Conservation (phyloP, 2,329 filamentous ascomycete species). For the Aspergillus fumigatiaffinis region DNA sequence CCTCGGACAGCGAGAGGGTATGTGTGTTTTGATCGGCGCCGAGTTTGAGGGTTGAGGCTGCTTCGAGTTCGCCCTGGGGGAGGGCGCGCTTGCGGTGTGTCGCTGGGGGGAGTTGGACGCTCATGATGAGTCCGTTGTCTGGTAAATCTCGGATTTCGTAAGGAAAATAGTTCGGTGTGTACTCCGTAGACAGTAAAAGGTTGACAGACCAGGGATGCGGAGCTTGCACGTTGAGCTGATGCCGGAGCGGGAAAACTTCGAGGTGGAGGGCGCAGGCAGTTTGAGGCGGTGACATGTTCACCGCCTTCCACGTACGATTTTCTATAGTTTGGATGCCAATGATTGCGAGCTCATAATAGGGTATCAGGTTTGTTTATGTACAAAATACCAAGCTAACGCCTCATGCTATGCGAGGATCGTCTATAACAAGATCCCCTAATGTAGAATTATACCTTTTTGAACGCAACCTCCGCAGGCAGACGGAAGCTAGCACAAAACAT, state of each 20-base stretch:
- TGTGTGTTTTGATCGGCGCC: constrained; percentile 93
- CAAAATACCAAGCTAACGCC: constrained; percentile 13
- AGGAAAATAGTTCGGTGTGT: neutral
- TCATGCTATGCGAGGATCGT: constrained; percentile 9
- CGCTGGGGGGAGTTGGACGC: constrained; percentile 31
- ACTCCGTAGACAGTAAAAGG: neutral
- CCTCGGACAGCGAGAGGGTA: constrained; percentile 87
- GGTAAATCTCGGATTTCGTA: neutral
- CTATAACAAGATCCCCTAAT: neutral
- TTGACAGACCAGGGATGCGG: neutral
- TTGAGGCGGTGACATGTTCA: constrained; percentile 18
- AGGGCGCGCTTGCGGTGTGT: constrained; percentile 41
- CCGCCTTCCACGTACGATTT: constrained; percentile 4
- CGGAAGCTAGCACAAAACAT: constrained; percentile 97
- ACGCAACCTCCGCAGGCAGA: constrained; percentile 77
- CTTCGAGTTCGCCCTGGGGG: constrained; percentile 71
- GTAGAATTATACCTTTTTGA: constrained; percentile 40
- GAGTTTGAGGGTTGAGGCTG: constrained; percentile 72
- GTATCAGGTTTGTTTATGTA: constrained; percentile 19
- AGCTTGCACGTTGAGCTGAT: constrained; percentile 16
- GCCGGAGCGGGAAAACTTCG: constrained; percentile 10
- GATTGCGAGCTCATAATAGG: constrained; percentile 4
- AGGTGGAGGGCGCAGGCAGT: constrained; percentile 12
- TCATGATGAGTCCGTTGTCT: constrained; percentile 22
- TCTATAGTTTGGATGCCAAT: too few relatives aligned